Evolutionary conservation across 1,284 basidiomycete genomes (phyloP), one percentile per base, ranked within the genome.

Genomic region (Cutaneotrichosporon cyanovorans): DNA sequence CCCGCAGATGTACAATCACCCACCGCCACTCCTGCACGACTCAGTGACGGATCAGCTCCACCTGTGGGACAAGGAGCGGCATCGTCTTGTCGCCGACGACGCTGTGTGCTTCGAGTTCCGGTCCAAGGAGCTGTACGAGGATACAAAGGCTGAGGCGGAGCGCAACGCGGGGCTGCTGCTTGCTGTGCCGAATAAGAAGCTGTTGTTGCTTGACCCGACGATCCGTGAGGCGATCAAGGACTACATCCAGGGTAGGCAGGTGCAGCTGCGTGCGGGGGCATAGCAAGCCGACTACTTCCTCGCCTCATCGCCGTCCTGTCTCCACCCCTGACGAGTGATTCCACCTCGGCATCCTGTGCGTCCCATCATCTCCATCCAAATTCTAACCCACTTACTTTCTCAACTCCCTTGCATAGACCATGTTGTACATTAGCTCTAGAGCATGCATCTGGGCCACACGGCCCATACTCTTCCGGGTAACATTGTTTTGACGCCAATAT

Each of bases 41-140:
- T 65, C 93, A 0, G 92, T 97, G 0, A 91, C 96, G 60, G 95
- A 99, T 73, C 95, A 98, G 73, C 87, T 99, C 56, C 82, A 95
- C 43, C 76, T 98, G 15, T 99, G 95, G 93, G 93, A 99, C 71
- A 77, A 92, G 43, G 95, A 98, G 74, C 84, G 87, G 70, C 92
- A 97, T 68, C 80, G 95, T 41, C 76, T 98, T 2, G 83, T 85
- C 59, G 83, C 85, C 23, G 78, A 84, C 65, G 86, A 91, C 76
- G 87, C 89, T 88, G 62, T 41, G 69, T 60, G 30, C 1, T n/a
- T 62, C 42, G 60, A 66, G 48, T 70, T 70, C 56, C 60, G 58
- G 54, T 66, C 63, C 9, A 66, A 63, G 51, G 65, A 68, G 37
- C 51, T 70, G 31, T 70, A 57, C 44, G 66, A 70, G 31, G 63